Conservation (phyloP, 2,329 filamentous ascomycete genomes). For the Botrytis sinoallii region DNA sequence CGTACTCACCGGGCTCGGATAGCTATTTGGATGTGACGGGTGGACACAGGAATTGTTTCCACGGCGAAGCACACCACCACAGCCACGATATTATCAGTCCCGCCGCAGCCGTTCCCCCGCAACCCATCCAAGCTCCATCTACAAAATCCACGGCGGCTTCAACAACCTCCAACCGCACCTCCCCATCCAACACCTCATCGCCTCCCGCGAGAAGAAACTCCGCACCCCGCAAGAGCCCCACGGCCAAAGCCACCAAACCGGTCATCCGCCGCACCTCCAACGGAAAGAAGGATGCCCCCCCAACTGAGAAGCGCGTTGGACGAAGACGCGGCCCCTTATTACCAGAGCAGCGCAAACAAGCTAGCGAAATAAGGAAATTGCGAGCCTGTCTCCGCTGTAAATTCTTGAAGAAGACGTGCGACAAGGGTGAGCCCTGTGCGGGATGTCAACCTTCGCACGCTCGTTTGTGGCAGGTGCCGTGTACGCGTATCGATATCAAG, state of each 20-base stretch:
- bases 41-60: slow-evolving; percentile 58
- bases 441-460: slow-evolving; percentile 95
- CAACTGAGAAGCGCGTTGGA: slow-evolving; percentile 84
- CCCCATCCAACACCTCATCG: slow-evolving; percentile 57
- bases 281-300: slow-evolving; percentile 78
- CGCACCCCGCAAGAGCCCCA: slow-evolving; percentile 60
- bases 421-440: slow-evolving; percentile 93
- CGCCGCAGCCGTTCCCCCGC: slow-evolving; percentile 62
- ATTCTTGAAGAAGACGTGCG: slow-evolving; percentile 98
- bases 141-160: slow-evolving; percentile 59
- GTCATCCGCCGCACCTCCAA: slow-evolving; percentile 75
- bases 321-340: slow-evolving; percentile 84
- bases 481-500: slow-evolving; percentile 97
- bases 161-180: slow-evolving; percentile 53
- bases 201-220: slow-evolving; percentile 65
- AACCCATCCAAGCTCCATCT: slow-evolving; percentile 64
- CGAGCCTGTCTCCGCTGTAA: slow-evolving; percentile 93
- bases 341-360: slow-evolving; percentile 93
- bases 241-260: slow-evolving; percentile 75
- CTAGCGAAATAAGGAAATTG: slow-evolving; percentile 93
- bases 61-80: slow-evolving; percentile 52
- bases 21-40: slow-evolving; percentile 59
- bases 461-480: slow-evolving; percentile 94
- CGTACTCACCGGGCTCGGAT: slow-evolving; percentile 82
- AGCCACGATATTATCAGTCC: slow-evolving; percentile 61